Percentiles rank a stretch among this genome's conserved stretches.
Evolutionary conservation across 805 yeast species (phyloP).

Genomic region (Candida orba): DNA sequence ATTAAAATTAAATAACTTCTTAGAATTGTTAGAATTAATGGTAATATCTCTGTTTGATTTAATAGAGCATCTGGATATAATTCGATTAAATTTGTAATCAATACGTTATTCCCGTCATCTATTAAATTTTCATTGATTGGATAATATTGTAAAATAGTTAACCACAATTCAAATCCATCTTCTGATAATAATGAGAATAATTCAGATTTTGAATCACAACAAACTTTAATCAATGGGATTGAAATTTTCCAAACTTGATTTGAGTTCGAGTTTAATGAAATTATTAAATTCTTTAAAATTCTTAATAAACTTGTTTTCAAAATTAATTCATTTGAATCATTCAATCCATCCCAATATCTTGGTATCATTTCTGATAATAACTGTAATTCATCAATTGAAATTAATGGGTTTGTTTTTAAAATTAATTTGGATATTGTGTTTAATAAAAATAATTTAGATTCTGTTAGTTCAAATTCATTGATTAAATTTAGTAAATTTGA

Average conservation of each 20-base stretch:
- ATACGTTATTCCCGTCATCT: slow-evolving; percentile 7
- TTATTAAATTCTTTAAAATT: slow-evolving; percentile 47
- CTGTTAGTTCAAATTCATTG: slow-evolving; percentile 49
- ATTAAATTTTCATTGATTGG: slow-evolving; percentile 29
- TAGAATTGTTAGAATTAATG: slow-evolving; percentile 51
- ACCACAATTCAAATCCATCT: slow-evolving; percentile 85
- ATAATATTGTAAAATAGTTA: slow-evolving; percentile 54
- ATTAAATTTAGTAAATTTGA: slow-evolving; percentile 43
- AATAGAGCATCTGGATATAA: slow-evolving; percentile 51
- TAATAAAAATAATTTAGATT: slow-evolving; percentile 68
- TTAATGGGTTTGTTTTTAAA: slow-evolving; percentile 57
- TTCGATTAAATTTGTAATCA: slow-evolving; percentile 14
- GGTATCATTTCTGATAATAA: slow-evolving; percentile 59
- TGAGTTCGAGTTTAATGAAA: slow-evolving; percentile 48
- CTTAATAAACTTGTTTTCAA: slow-evolving; percentile 46
- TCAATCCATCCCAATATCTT: slow-evolving; percentile 61
- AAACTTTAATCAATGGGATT: slow-evolving; percentile 53
- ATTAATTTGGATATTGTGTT: slow-evolving; percentile 59
- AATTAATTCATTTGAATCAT: slow-evolving; percentile 35
- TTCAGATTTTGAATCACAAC: slow-evolving; percentile 56
- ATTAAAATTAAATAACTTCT: slow-evolving; percentile 53
- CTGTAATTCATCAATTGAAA: slow-evolving; percentile 43
- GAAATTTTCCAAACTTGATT: slow-evolving; percentile 46
- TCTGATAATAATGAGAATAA: slow-evolving; percentile 58
- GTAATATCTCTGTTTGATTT: slow-evolving; percentile 68